A percentile compares a stretch with the other conserved stretches of the same genome.
Conservation (phyloP, 768 basidiomycete species). For the Terana coerulea region DNA sequence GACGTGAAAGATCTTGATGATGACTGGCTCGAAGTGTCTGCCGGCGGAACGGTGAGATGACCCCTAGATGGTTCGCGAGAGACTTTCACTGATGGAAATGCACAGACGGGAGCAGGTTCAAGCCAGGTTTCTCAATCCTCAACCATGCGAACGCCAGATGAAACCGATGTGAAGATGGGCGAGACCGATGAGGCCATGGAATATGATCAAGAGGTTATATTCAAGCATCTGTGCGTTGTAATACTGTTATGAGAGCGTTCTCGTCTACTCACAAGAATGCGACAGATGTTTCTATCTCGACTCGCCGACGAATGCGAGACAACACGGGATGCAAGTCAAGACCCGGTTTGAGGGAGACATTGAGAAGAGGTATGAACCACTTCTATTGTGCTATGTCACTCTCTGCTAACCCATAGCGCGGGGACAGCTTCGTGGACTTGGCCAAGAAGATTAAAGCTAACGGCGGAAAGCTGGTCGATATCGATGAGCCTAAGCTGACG, state of each 20-base stretch:
- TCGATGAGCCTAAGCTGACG: conserved; percentile 77
- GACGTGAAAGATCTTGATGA: conserved; percentile 26
- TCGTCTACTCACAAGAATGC: neutral
- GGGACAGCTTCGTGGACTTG: conserved; percentile 51
- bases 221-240: conserved; percentile 70
- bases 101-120: neutral
- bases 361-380: conserved; percentile 42
- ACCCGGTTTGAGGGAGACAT: conserved; percentile 51
- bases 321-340: conserved; percentile 58
- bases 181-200: conserved; percentile 64
- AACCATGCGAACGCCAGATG: neutral
- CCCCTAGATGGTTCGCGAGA: neutral
- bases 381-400: conserved; percentile 3
- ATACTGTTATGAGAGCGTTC: neutral
- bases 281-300: conserved; percentile 87
- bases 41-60: conserved; percentile 7
- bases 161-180: conserved; percentile 54
- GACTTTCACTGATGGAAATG: neutral
- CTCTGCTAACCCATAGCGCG: neutral
- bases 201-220: conserved; percentile 77
- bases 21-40: conserved; percentile 35
- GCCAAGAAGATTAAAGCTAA: conserved; percentile 53
- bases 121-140: neutral
- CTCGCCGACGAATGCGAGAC: conserved; percentile 64
- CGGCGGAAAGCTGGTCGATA: conserved; percentile 67